These are phyloP conservation scores for Heritiera littoralis DNA, from an alignment of 345 rosid species.

Conservation along the genomic window DNA sequence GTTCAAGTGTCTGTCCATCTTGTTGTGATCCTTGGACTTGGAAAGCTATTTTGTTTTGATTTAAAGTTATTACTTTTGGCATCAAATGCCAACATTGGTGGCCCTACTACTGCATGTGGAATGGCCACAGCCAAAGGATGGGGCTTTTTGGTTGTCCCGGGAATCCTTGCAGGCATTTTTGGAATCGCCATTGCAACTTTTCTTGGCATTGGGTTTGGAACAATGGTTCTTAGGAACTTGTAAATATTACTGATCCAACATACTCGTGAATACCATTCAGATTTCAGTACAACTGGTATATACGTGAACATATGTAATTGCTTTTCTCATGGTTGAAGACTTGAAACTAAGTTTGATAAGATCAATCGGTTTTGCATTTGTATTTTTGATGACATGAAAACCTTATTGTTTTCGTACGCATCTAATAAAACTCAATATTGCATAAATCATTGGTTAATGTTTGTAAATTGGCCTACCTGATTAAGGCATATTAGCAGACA, in stretches of 20 bases:
- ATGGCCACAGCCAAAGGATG: slow-evolving; percentile 89
- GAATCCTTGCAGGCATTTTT: slow-evolving; percentile 70
- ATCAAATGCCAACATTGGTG: slow-evolving; percentile 81
- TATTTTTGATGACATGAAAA: neutral
- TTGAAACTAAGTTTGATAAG: neutral
- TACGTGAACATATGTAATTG: too few relatives aligned
- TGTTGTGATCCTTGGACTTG: slow-evolving; percentile 47
- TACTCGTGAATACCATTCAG: neutral
- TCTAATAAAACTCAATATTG: neutral
- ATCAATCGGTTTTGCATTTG: neutral
- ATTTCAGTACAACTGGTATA: neutral
- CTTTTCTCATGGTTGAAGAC: neutral
- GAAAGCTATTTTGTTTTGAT: slow-evolving; percentile 55
- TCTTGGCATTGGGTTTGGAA: slow-evolving; percentile 72
- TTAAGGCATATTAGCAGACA: too few relatives aligned
- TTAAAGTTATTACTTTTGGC: slow-evolving; percentile 63
- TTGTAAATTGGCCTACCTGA: neutral
- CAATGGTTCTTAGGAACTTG: slow-evolving; percentile 54
- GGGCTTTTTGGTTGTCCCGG: slow-evolving; percentile 71
- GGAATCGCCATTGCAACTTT: slow-evolving; percentile 76
- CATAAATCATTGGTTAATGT: neutral
- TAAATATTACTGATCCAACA: slow-evolving; percentile 22
- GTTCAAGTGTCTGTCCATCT: slow-evolving; percentile 71
- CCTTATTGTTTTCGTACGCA: neutral
- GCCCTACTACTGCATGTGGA: slow-evolving; percentile 89